Evolutionary conservation across 2,329 filamentous ascomycete species (phyloP), one percentile per base, ranked within the genome.

Genomic region (Pezicula radicicola): DNA sequence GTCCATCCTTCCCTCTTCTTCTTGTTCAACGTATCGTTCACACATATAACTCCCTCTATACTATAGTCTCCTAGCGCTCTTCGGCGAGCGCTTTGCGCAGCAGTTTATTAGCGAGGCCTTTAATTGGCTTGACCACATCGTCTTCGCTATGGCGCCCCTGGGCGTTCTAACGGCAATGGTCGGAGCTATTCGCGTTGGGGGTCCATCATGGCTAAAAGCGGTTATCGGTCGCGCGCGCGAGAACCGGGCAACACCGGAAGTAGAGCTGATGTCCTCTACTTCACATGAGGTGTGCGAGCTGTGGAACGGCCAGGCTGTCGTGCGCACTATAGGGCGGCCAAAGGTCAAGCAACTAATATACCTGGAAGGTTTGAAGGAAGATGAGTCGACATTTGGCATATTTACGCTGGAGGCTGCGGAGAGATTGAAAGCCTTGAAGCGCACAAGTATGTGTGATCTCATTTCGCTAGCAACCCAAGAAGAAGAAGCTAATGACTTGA

Each of bases 71-170:
- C 37, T 55, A 18, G 43, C 51, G 19, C 63, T 75, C 1, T 78
- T 78, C 36, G 75, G 75, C 1, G 75, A 78, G 39, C 64, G 69
- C 18, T 68, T 76, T 3, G 72, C 74, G 0, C 77, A 72, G 59
- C 75, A 78, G 57, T 78, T 75, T 49, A 66, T 78, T 21, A 76
- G 72, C 44, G 68, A 76, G 33, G 70, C 70, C 0, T 65, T 72
- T 2, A 68, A 63, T 2, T 62, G 67, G 43, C 58, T 71, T 0
- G 77, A 79, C 39, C 70, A 72, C 36, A 60, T 79, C 2, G 70
- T 76, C 4, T 68, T 80, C n/a, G 70, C 75, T 0, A 66, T 77
- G 46, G 74, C 68, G 0, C 76, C 76, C 0, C 50, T 79, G 1
- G 73, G 75, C 0, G 71, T 77, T 3, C 54, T 77, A 12, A 78